These are phyloP conservation scores for Candida loeiensis DNA, from an alignment of 805 yeast species.

Conservation along the genomic window DNA sequence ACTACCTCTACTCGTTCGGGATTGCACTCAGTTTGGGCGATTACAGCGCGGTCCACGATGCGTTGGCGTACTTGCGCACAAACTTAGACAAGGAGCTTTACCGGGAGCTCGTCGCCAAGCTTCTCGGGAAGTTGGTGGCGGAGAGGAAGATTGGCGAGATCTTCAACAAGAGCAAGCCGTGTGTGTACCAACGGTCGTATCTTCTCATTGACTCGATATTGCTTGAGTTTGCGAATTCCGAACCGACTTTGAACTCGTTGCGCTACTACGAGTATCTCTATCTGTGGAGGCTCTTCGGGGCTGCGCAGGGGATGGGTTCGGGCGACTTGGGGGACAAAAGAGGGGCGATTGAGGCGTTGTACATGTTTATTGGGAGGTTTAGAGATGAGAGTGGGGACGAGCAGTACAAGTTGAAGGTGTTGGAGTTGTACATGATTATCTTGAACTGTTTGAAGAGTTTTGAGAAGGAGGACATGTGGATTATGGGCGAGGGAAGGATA, in stretches of 20 bases:
- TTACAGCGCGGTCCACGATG: conserved; percentile 18
- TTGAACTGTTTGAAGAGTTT: conserved; percentile 37
- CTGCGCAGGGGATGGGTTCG: conserved; percentile 12
- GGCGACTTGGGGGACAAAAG: conserved; percentile 32
- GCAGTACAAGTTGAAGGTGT: conserved; percentile 35
- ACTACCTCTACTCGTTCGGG: conserved; percentile 23
- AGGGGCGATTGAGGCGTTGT: conserved; percentile 42
- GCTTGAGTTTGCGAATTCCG: conserved; percentile 30
- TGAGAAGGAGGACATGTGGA: conserved; percentile 35
- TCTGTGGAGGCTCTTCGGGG: conserved; percentile 39
- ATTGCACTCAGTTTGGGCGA: conserved; percentile 21
- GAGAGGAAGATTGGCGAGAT: conserved; percentile 20
- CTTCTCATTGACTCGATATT: conserved; percentile 32
- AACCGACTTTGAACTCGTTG: conserved; percentile 28
- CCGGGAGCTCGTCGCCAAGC: conserved; percentile 20
- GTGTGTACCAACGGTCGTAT: conserved; percentile 23
- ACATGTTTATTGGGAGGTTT: conserved; percentile 35
- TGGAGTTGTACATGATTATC: conserved; percentile 41
- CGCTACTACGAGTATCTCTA: conserved; percentile 36
- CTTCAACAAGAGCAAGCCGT: conserved; percentile 18
- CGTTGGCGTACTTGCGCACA: conserved; percentile 16
- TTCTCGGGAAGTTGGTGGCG: conserved; percentile 25
- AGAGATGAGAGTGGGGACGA: conserved; percentile 21
- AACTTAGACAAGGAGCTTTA: conserved; percentile 10
- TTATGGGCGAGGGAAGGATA: conserved; percentile 21